Evolutionary conservation across 1,284 basidiomycete genomes (phyloP).

Genomic region (Leccinum pachyderme): DNA sequence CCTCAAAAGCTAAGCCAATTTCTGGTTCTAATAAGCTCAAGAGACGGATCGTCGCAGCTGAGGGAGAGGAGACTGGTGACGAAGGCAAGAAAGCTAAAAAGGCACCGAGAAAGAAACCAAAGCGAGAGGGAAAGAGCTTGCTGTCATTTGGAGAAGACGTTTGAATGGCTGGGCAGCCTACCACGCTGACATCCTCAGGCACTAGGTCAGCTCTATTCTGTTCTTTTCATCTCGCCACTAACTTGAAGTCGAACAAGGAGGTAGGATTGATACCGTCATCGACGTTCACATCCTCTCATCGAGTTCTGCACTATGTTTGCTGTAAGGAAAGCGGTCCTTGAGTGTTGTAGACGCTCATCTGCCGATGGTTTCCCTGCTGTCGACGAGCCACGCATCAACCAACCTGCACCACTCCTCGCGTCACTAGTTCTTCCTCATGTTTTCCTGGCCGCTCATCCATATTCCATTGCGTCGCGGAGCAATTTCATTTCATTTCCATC

Average conservation of each 20-base stretch:
- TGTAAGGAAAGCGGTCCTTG: too few species aligned
- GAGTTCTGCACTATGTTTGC: neutral
- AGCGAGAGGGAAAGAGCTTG: slow-evolving; percentile 49
- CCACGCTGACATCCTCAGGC: neutral
- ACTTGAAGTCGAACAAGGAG: neutral
- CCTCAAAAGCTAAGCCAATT: slow-evolving; percentile 26
- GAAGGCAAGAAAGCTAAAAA: slow-evolving; percentile 28
- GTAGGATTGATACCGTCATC: neutral
- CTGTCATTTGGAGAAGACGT: slow-evolving; percentile 56
- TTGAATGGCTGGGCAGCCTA: slow-evolving; percentile 3
- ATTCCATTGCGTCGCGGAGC: slow-evolving; percentile 6
- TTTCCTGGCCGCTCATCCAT: neutral
- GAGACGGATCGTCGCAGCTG: slow-evolving; percentile 39
- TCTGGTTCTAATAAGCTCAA: slow-evolving; percentile 36
- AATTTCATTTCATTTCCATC: slow-evolving; percentile 5
- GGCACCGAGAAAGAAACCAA: slow-evolving; percentile 44
- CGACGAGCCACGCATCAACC: slow-evolving; percentile 5
- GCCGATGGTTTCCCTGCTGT: neutral
- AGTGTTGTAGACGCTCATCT: slow-evolving; percentile 2
- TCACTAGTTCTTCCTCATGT: slow-evolving; percentile 8
- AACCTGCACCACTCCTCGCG: slow-evolving; percentile 8
- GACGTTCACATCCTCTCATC: neutral
- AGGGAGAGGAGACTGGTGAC: slow-evolving; percentile 31
- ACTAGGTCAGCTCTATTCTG: slow-evolving; percentile 6
- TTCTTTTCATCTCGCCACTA: neutral